phyloP scores from a whole-genome alignment of 768 basidiomycete genomes.

The Xanthoconium purpureum region DNA sequence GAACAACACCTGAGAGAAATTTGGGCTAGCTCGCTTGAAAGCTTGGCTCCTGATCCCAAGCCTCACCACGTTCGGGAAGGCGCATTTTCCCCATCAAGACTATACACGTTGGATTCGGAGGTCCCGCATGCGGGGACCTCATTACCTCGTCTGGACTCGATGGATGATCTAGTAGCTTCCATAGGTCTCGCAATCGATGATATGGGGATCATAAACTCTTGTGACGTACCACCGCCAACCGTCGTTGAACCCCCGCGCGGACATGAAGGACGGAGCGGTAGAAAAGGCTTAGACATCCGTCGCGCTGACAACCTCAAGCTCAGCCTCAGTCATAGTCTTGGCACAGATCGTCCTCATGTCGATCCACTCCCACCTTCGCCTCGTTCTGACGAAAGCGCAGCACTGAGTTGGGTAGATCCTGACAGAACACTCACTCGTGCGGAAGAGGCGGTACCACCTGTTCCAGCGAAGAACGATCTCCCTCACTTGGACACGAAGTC shows the following conservation, averaged over 20 bases:
- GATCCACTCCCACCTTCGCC: conserved; percentile 15
- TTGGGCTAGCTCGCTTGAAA: conserved; percentile 25
- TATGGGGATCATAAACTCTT: conserved; percentile 34
- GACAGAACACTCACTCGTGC: conserved; percentile 13
- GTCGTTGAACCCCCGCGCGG: conserved; percentile 40
- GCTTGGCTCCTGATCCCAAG: conserved; percentile 9
- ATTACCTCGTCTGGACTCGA: conserved; percentile 29
- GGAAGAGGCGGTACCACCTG: conserved; percentile 26
- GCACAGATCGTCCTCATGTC: conserved; percentile 13
- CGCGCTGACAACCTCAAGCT: conserved; percentile 20
- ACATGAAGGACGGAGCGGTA: conserved; percentile 26
- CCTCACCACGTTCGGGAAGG: conserved; percentile 53
- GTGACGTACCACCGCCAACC: conserved; percentile 37
- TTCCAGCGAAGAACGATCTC: conserved; percentile 29
- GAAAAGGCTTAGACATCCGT: conserved; percentile 33
- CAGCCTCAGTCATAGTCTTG: conserved; percentile 1
- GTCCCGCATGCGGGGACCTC: conserved; percentile 19
- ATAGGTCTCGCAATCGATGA: conserved; percentile 40
- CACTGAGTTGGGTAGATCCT: conserved; percentile 16
- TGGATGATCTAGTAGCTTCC: conserved; percentile 38
- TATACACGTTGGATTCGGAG: conserved; percentile 26
- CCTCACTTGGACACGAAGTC: conserved; percentile 22
- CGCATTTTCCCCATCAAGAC: conserved; percentile 54
- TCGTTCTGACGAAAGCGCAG: conserved; percentile 19
- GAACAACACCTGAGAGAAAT: background rate